A percentile compares a stretch with the other conserved stretches of the same genome.
Conservation (phyloP, 371 early-diverging fungal genomes). For the Mucor lusitanicus region DNA sequence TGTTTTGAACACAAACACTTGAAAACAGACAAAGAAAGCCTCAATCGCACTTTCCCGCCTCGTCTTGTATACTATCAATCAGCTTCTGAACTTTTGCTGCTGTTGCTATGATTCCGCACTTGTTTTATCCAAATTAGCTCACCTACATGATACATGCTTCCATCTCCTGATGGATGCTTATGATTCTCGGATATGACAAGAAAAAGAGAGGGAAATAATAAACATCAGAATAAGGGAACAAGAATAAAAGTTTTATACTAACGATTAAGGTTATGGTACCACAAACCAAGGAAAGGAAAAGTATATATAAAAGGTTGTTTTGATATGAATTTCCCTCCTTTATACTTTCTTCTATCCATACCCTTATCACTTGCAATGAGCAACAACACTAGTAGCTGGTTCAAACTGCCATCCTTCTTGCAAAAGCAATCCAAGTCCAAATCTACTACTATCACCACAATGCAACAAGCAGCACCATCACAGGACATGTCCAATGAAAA, state of each 20-base stretch:
- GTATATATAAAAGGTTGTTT: not conserved
- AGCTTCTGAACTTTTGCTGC: not conserved
- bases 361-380: not conserved
- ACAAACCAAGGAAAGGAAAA: not conserved
- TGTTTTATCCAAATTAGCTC: not conserved
- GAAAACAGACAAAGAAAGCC: not conserved
- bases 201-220: not conserved
- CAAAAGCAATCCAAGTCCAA: not conserved
- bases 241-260: not conserved
- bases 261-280: slow-evolving; percentile 1
- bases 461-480: not conserved
- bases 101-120: not conserved
- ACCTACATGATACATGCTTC: not conserved
- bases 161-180: not conserved
- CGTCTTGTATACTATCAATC: not conserved
- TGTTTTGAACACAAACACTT: not conserved
- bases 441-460: no score
- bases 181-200: not conserved
- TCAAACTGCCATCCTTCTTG: not conserved
- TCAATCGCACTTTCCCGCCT: not conserved
- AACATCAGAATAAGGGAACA: not conserved
- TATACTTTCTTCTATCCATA: not conserved
- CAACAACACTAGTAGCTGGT: not conserved
- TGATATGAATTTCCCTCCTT: not conserved
- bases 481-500: not conserved